Evolutionary conservation across 129 eudicot genomes (phyloP), one percentile per base, ranked within the genome.

Genomic region (Artemisia argyi): DNA sequence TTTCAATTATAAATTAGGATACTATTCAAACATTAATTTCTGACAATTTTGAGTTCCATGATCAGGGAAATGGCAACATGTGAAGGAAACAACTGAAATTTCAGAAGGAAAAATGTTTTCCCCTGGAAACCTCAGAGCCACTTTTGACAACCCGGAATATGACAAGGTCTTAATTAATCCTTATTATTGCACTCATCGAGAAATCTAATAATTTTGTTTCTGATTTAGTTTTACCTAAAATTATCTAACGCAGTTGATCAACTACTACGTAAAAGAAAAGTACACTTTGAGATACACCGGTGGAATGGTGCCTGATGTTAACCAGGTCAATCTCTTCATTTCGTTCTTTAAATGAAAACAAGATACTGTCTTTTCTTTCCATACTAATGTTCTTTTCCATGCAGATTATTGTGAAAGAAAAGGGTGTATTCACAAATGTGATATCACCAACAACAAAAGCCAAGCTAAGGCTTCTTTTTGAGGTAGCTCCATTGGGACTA

Each of bases 231-330:
- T n/a, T 47, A 26, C 2, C 66, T 46, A 7, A 13, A 13, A 46
- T 48, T 49, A 58, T 73, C 20, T 15, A 56, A 54, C 35, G 46
- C 92, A 95, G 96, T 76, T 95, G 73, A 84, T 90, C 79, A 89
- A 90, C 86, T 90, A 90, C 84, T 95, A 95, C 28, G 91, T 95
- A 8, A 82, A 72, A 70, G 96, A 95, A 83, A 95, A 95, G 72
- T 95, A 90, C 97, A 95, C 99, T 42, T 78, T 95, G 81, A 57
- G 99, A 20, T 95, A 95, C 97, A 95, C 99, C 0, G 99, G 99
- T 62, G 97, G 99, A 84, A 95, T 95, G 99, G 99, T 95, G 72
- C 99, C 99, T 0, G 97, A 95, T 83, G 99, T 95, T 61, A 95
- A 95, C 83, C 99, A 95, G 97, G 99, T 95, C 17, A 47, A 77